Conservation (phyloP, 805 yeast genomes). For the Lipomyces chichibuensis region DNA sequence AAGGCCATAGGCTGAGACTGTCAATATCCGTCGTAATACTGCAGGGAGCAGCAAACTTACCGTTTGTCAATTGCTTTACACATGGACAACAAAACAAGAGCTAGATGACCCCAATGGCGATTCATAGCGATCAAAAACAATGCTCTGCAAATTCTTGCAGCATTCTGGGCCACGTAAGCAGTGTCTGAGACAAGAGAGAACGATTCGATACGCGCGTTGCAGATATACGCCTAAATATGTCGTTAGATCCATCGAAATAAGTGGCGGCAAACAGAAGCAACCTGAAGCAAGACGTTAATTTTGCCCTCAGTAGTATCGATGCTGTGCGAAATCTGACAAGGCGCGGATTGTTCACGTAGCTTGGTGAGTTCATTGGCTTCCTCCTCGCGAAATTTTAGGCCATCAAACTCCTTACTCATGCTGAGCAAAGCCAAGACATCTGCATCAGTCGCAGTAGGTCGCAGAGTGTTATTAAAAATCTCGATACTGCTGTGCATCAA, state of each 20-base stretch:
- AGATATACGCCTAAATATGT: constrained; percentile 61
- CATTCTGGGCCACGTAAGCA: constrained; percentile 92
- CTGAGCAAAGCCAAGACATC: constrained; percentile 86
- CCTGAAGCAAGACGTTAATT: constrained; percentile 80
- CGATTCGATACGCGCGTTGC: constrained; percentile 70
- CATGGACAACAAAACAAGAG: constrained; percentile 71
- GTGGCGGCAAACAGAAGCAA: not conserved
- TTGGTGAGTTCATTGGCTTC: constrained; percentile 73
- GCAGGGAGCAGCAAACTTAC: not conserved
- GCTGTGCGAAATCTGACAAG: constrained; percentile 82
- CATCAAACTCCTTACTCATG: constrained; percentile 92
- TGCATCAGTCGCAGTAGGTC: constrained; percentile 86
- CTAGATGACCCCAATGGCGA: constrained; percentile 86
- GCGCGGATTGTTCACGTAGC: constrained; percentile 54
- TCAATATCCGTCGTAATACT: not conserved
- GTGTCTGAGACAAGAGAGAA: constrained; percentile 84
- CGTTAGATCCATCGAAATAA: not conserved
- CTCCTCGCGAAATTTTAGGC: constrained; percentile 84
- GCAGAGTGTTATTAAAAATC: constrained; percentile 81
- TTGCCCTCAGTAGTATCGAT: constrained; percentile 79
- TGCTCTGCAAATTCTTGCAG: constrained; percentile 91
- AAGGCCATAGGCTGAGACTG: constrained; percentile 65
- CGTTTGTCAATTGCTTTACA: constrained; percentile 86
- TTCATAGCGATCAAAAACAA: constrained; percentile 83
- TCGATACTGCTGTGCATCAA: constrained; percentile 83